phyloP scores from a whole-genome alignment of 2,329 filamentous ascomycete species.

The Cadophora malorum region DNA sequence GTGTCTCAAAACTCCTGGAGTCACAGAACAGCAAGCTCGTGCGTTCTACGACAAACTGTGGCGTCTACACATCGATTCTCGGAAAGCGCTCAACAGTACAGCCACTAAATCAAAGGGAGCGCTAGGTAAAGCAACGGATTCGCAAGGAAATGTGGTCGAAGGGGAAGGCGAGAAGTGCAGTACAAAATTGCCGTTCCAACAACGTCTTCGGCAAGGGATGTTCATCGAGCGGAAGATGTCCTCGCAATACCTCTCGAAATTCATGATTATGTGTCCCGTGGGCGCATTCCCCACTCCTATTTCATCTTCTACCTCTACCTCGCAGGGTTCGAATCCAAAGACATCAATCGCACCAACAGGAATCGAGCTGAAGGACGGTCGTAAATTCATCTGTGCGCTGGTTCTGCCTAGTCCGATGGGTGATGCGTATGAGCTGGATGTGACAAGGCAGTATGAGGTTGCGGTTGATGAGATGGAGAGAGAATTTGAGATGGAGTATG shows the following conservation, averaged over 20 bases:
- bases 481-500: slow-evolving; percentile 53
- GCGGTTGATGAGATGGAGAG: slow-evolving; percentile 47
- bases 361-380: slow-evolving; percentile 5
- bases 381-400: slow-evolving; percentile 48
- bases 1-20: slow-evolving; percentile 48
- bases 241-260: neutral
- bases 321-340: slow-evolving; percentile 14
- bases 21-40: slow-evolving; percentile 49
- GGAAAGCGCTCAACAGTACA: slow-evolving; percentile 31
- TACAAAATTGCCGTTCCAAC: slow-evolving; percentile 46
- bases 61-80: slow-evolving; percentile 51
- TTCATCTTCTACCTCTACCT: neutral
- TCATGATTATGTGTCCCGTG: slow-evolving; percentile 5
- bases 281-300: neutral
- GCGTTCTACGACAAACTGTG: slow-evolving; percentile 53
- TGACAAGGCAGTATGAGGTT: slow-evolving; percentile 50
- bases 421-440: slow-evolving; percentile 49
- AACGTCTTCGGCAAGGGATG: slow-evolving; percentile 51
- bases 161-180: neutral
- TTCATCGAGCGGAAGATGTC: slow-evolving; percentile 42
- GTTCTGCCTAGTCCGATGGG: slow-evolving; percentile 47
- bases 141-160: neutral
- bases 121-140: neutral
- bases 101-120: slow-evolving; percentile 42
- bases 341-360: slow-evolving; percentile 15